A percentile compares a stretch with the other conserved stretches of the same genome.
Evolutionary conservation across 2,329 filamentous ascomycete species (phyloP).

Genomic region (Nigrospora oryzae): DNA sequence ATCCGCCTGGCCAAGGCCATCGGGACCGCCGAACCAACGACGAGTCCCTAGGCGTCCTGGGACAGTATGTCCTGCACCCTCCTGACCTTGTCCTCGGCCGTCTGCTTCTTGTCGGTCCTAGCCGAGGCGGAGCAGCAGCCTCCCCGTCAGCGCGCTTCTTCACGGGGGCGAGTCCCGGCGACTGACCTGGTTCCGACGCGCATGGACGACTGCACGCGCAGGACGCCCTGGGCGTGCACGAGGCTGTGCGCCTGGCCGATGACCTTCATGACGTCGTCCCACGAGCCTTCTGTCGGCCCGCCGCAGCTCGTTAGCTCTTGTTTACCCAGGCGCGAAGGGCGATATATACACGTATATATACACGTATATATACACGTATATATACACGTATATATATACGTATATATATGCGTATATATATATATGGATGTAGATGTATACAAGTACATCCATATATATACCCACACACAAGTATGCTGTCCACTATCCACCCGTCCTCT

Average conservation of each 20-base stretch:
- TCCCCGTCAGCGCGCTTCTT: not conserved
- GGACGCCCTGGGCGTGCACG: conserved; percentile 68
- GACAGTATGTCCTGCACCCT: conserved; percentile 44
- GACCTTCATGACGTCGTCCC: conserved; percentile 78
- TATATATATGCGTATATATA: too few species aligned
- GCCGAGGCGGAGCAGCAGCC: not conserved
- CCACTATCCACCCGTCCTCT: too few species aligned
- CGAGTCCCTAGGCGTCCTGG: conserved; percentile 9
- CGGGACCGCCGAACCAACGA: too few species aligned
- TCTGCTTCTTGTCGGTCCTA: conserved; percentile 80
- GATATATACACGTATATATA: too few species aligned
- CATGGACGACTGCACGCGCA: conserved; percentile 83
- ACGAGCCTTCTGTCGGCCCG: conserved; percentile 63
- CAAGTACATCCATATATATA: not conserved
- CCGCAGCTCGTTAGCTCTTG: too few species aligned
- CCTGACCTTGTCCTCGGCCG: conserved; percentile 71
- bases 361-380: not conserved
- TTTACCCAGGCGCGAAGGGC: too few species aligned
- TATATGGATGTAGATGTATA: not conserved
- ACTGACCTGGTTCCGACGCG: conserved; percentile 68
- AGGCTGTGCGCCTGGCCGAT: conserved; percentile 80
- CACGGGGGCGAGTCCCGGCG: not conserved
- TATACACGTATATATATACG: not conserved
- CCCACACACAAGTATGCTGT: too few species aligned
- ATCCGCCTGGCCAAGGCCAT: too few species aligned